Base-by-base conservation (phyloP, 2,329 filamentous ascomycete species). In the Sclerotinia sclerotiorum region DNA sequence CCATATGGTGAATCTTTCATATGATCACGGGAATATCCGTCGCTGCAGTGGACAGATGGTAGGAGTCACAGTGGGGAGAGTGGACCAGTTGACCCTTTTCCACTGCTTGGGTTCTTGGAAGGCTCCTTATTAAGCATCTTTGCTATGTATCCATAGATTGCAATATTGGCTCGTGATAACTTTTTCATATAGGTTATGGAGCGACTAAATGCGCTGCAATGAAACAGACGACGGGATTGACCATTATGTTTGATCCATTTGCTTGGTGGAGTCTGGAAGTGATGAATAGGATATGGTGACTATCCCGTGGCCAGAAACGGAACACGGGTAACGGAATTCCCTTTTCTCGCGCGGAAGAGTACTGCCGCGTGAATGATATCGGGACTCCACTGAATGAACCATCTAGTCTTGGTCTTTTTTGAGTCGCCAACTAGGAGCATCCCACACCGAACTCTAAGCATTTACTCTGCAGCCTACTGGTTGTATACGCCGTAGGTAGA, bases 11-110 rank as follows among this genome's bases (percentile, higher is more conserved):
- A 44, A 51, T 35, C 21, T 11, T 27, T 39, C 29, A 62, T 27
- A 35, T 51, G 21, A 27, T 51, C 29, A 62, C 7, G 32, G 32
- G 21, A 51, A 39, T 27, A 27, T 62, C 44, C 44, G 13, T 49
- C 32, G 58, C 27, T 44, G 21, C 19, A 49, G 13, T 24, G 15
- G 46, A n/a, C 39, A 17, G 35, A 29, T 19, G 15, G 32, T 48
- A 27, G n/a, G 55, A 63, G 60, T 63, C 60, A 51, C 46, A 63
- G 60, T 51, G 60, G 60, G n/a, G 46, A 51, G n/a, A 5, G 60
- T 51, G 46, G 60, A 63, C 29, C 27, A 17, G 32, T 62, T 39
- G 32, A 11, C 46, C 32, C 4, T 49, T 39, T 58, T 58, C 46
- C n/a, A 62, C 39, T 42, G 39, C 4, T 42, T 42, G 13, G n/a